Evolutionary conservation across 345 rosid genomes (phyloP), one percentile per base, ranked within the genome.

Genomic region (Cardamine chenopodiifolia): DNA sequence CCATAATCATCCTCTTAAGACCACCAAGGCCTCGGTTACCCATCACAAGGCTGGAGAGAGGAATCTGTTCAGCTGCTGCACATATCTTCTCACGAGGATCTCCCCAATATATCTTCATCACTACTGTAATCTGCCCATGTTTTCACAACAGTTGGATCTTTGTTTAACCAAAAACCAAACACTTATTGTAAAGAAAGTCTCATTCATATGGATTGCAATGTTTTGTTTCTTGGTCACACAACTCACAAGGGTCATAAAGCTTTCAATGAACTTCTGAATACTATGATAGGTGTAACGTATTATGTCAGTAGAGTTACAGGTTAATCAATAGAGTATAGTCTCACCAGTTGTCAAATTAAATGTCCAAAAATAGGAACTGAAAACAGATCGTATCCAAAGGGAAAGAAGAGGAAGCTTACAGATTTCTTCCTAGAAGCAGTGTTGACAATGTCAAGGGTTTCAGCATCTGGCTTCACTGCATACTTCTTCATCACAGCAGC

Each of bases 21-120:
- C 79, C 87, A 82, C 97, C 93, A 25, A 91, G 91, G 17, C 96
- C 97, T 66, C 97, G 78, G 82, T 88, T 91, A 26, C 97, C 96
- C 1, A 89, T 89, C 9, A 91, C 80, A 79, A 91, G 82, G 76
- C 86, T 87, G 66, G 84, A 85, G 37, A 91, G 82, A 63, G 93
- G 97, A 69, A 89, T 80, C 55, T 82, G 77, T 29, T 91, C 96
- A 15, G 84, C 86, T 2, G 97, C 96, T 80, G 86, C 93, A 40
- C 90, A 85, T 12, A 91, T 75, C 90, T 88, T 89, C 80, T 91
- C 97, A 22, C 93, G 91, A 66, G 96, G 66, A 76, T 91, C 97
- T 56, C 97, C 97, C 96, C 96, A 89, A 18, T 83, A 89, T 68
- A 91, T 78, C 91, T 89, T 91, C 85, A 85, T 64, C 44, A 88